Evolutionary conservation across 495 filamentous ascomycete genomes (phyloP).

Genomic region (Cudoniella acicularis): DNA sequence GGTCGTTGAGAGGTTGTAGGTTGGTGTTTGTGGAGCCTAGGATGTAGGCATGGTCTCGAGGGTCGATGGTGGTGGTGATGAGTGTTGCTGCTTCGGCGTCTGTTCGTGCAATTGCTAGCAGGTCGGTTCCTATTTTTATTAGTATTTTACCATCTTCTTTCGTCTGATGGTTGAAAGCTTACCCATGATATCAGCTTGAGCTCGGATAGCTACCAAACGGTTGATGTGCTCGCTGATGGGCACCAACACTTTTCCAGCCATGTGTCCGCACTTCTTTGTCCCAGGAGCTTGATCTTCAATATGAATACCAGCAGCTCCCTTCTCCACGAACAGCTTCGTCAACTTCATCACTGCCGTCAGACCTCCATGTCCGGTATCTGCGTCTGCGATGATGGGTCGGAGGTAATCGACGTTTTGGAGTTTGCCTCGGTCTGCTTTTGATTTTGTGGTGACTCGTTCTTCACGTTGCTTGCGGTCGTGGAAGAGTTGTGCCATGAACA

Average conservation of each 20-base stretch:
- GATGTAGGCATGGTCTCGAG: conserved; percentile 92
- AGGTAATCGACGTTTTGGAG: conserved; percentile 89
- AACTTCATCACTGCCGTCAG: conserved; percentile 98
- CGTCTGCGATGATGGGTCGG: conserved; percentile 93
- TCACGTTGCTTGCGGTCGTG: conserved; percentile 98
- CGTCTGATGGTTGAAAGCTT: conserved; percentile 20
- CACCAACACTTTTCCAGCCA: conserved; percentile 98
- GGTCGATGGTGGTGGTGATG: conserved; percentile 93
- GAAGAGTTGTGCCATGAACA: conserved; percentile 98
- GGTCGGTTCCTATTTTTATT: conserved; percentile 58
- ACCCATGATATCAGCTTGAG: conserved; percentile 99
- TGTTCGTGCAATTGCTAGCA: conserved; percentile 87
- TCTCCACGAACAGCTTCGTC: conserved; percentile 95
- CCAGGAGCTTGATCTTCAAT: conserved; percentile 98
- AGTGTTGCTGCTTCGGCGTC: conserved; percentile 97
- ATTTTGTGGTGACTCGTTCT: conserved; percentile 73
- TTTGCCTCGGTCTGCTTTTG: conserved; percentile 66
- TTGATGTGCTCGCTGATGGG: conserved; percentile 99
- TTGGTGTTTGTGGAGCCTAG: conserved; percentile 82
- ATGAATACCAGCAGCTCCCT: conserved; percentile 95
- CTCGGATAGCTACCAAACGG: conserved; percentile 91
- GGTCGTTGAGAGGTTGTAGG: conserved; percentile 79
- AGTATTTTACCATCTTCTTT: conserved; percentile 5
- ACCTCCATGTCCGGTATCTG: conserved; percentile 95
- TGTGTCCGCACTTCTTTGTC: conserved; percentile 99